A percentile compares a stretch with the other conserved stretches of the same genome.
These are phyloP conservation scores for Curvularia verruculosa DNA, from an alignment of 2,329 filamentous ascomycete species.

Conservation along the genomic window DNA sequence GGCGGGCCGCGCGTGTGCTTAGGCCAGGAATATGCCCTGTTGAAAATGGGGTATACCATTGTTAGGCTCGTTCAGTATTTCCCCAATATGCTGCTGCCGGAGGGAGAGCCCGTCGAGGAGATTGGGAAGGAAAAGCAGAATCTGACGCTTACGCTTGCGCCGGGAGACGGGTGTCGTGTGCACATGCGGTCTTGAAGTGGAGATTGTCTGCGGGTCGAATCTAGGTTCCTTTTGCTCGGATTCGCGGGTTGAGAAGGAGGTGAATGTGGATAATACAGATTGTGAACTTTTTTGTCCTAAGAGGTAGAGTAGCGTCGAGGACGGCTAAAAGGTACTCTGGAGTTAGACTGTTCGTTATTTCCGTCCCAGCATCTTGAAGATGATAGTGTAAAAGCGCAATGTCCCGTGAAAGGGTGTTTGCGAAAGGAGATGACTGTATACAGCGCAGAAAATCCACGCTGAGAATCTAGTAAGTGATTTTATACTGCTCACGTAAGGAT, in stretches of 20 bases:
- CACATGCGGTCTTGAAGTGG: not conserved
- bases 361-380: not conserved
- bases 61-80: not conserved
- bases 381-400: not conserved
- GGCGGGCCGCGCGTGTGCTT: conserved; percentile 39
- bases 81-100: not conserved
- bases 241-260: too few relatives aligned
- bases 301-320: not conserved
- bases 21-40: conserved; percentile 12
- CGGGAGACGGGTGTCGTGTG: not conserved
- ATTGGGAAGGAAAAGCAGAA: not conserved
- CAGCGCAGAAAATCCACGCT: not conserved
- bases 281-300: not conserved
- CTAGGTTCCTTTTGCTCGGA: not conserved
- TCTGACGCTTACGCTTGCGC: not conserved
- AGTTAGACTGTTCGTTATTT: not conserved
- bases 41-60: not conserved
- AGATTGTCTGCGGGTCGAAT: not conserved
- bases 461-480: not conserved
- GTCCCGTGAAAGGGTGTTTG: not conserved
- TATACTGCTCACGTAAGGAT: not conserved
- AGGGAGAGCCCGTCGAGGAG: conserved; percentile 3
- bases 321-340: not conserved
- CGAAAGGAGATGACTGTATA: not conserved
- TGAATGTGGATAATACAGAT: not conserved